Base-by-base conservation (phyloP, 2,329 filamentous ascomycete genomes). In the Ascosphaera apis region DNA sequence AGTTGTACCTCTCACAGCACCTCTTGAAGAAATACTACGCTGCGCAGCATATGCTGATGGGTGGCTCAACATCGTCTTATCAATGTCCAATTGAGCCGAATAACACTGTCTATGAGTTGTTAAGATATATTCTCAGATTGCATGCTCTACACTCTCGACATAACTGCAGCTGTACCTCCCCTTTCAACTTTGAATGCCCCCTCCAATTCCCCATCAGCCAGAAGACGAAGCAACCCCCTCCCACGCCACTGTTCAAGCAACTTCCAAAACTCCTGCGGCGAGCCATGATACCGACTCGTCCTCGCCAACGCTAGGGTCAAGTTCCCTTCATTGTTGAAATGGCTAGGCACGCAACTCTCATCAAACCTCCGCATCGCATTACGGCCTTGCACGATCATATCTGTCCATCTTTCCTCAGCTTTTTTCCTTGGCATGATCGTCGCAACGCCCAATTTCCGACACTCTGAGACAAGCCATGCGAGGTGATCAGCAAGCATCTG, bases 11-110 rank as follows among this genome's bases (percentile, higher is more conserved):
- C 77, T 95, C 60, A 58, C 62, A 40, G 78, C 83, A 1, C 74
- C 74, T 16, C 55, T 98, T 13, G 78, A 82, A 48, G 86, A 93
- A 33, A 53, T 98, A 39, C 78, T 88, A 57, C 67, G 73, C 38
- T 76, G 77, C 48, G 77, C 79, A 3, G 72, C 81, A 1, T 95
- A 93, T 60, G 73, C 82, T 0, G 88, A 98, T 56, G 88, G 88
- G 0, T 98, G 84, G 76, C 54, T 92, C 17, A 81, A 82, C 53
- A 56, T 93, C 31, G 78, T 82, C 36, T 68, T 93, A 3, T 66
- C 74, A 15, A 76, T 91, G 60, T 63, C 82, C 49, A 60, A 58
- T 11, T 67, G 19, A 33, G 21, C 21, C 21, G 11, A 11, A 25
- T 25, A 25, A 25, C 21, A 11, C 5, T 25, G 11, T 25, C 21